Base-by-base conservation (phyloP, 2,329 filamentous ascomycete species). In the Dissoconium aciculare region DNA sequence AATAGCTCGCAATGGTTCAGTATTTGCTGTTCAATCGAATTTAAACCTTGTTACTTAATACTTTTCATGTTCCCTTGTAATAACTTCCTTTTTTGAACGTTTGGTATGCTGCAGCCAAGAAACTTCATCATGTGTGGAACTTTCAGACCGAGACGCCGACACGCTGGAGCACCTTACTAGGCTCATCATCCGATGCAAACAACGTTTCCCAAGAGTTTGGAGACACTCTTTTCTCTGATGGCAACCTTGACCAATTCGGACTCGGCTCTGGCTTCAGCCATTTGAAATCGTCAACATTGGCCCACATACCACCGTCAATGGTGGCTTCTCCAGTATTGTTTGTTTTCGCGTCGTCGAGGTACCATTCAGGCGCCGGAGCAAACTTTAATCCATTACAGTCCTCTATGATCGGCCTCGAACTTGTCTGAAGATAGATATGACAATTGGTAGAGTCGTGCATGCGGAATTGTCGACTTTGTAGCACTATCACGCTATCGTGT, bases 241-340 rank as follows among this genome's bases (percentile, higher is more conserved):
- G 66, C 2, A 95, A 45, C 2, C 82, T 56, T 17, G 63, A 70
- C 83, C 87, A 98, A 51, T 98, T 85, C 2, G 89, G 89, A 50
- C 82, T 94, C 16, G 72, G 71, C 35, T 80, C 82, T 11, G 70
- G 66, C 55, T 85, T 91, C 40, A 94, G 68, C 89, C 89, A 95
- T 58, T 92, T 92, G 64, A 98, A 98, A 54, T 98, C 89, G 53
- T 95, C 82, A 11, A 95, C 80, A 47, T 89, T 74, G 44, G 85
- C 69, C 82, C 83, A 98, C 8, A 23, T 8, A n/a, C 8, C 8
- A 8, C 8, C n/a, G 8, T 23, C 19, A 8, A 8, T 23, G 46
- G 78, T 70, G 51, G 92, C 87, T 32, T 51, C 39, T 16, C 44
- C 40, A 2, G 46, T 42, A 1, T 30, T 28, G 16, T 51, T 50